Base-by-base conservation (phyloP, 768 basidiomycete genomes). In the Tylopilus intermedius region DNA sequence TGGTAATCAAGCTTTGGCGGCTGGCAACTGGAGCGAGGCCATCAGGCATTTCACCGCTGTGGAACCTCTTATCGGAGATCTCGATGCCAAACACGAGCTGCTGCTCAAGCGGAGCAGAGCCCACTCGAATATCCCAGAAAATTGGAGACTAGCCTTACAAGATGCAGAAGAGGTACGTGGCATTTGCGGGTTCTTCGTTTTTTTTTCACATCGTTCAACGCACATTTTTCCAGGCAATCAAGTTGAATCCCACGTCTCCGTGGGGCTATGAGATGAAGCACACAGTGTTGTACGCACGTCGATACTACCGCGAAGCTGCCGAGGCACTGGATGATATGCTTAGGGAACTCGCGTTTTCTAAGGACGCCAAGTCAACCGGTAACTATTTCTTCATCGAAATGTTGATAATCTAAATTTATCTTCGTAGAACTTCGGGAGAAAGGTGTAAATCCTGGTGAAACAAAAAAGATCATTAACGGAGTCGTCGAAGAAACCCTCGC, bases 251-350 rank as follows among this genome's bases (percentile, higher is more conserved):
- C 18, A 53, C 3, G 0, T 60, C 61, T 3, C 61, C 57, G 4
- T 51, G 57, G 58, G 61, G 61, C 8, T 47, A 62, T 9, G 50
- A 62, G 21, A 49, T 40, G 44, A 58, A n/a, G 26, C 53, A 63
- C 18, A 27, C 2, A 6, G 62, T 50, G 13, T 14, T 60, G 15
- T 50, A 51, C 32, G 10, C 21, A 5, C 9, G 6, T 4, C 30
- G 40, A 9, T 10, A 13, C 37, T 58, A 58, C 15, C 24, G 3
- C n/a, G 58, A 58, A 22, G 62, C 62, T 8, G 62, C 59, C 4
- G 41, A 53, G 35, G 53, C 62, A 3, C 18, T 57, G 11, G 29
- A 60, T 38, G 2, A 53, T 21, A 40, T 63, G 45, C n/a, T 61
- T 8, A 0, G 0, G 4, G 21, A 18, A 6, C 38, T 63, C 14